A percentile compares a stretch with the other conserved stretches of the same genome.
These are phyloP conservation scores for Fusarium sp. DNA, from an alignment of 2,329 filamentous ascomycete genomes.

Conservation along the genomic window DNA sequence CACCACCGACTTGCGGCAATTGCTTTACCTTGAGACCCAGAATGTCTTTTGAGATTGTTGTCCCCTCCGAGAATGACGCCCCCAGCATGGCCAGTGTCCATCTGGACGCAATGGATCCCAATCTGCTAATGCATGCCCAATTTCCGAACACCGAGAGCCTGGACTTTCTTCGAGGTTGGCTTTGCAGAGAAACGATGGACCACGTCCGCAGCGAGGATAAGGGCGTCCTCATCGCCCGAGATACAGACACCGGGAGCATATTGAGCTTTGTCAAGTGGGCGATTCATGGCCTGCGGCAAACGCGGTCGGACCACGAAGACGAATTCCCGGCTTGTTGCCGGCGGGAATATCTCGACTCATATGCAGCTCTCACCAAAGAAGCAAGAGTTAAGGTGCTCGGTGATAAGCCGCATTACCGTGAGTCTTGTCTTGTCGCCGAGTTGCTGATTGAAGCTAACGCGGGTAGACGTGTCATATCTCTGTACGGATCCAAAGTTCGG, in stretches of 20 bases:
- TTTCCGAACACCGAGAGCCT: constrained; percentile 49
- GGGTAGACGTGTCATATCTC: constrained; percentile 51
- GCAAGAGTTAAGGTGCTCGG: constrained; percentile 47
- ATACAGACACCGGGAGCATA: constrained; percentile 42
- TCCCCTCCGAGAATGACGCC: constrained; percentile 41
- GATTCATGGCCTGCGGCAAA: constrained; percentile 35
- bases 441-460: constrained; percentile 19
- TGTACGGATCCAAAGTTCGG: constrained; percentile 50
- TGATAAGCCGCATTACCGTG: constrained; percentile 48
- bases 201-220: constrained; percentile 42
- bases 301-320: constrained; percentile 31
- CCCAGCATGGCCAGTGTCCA: constrained; percentile 46
- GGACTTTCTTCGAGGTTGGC: constrained; percentile 43
- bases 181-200: constrained; percentile 45
- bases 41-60: constrained; percentile 44
- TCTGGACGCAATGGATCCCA: constrained; percentile 51
- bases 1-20: constrained; percentile 8
- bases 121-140: constrained; percentile 52
- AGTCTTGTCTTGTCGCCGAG: constrained; percentile 37
- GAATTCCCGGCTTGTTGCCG: constrained; percentile 45
- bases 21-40: not conserved
- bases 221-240: constrained; percentile 49
- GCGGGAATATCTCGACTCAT: constrained; percentile 47
- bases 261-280: constrained; percentile 51
- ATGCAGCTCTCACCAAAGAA: constrained; percentile 44